These are phyloP conservation scores for Kodamaea alishanica DNA, from an alignment of 1,139 yeast genomes.

Conservation along the genomic window DNA sequence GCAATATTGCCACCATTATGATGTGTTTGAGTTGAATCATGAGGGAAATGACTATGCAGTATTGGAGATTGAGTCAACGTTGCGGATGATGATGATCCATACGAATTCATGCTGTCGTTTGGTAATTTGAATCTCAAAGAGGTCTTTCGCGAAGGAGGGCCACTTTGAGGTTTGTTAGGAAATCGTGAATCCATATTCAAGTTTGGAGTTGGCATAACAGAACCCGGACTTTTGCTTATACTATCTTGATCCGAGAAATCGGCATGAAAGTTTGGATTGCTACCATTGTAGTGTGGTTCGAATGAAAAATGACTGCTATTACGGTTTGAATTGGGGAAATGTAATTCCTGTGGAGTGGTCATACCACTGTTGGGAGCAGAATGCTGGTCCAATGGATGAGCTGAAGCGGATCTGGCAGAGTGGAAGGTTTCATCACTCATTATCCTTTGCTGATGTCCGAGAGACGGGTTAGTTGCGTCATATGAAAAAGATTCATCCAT, in stretches of 20 bases:
- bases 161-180: neutral
- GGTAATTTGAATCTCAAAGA: constrained; percentile 12
- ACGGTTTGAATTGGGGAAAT: constrained; percentile 6
- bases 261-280: no score
- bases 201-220: constrained; percentile 27
- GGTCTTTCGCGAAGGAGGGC: constrained; percentile 6
- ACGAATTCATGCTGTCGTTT: neutral
- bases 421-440: no score
- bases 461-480: no score
- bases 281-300: constrained; percentile 1
- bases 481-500: no score
- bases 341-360: constrained; percentile 4
- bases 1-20: neutral
- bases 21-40: neutral
- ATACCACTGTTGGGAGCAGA: constrained; percentile 5
- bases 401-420: no score
- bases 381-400: no score
- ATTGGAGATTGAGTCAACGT: no score
- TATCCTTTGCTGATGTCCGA: no score
- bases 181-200: constrained; percentile 15
- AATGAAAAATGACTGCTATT: constrained; percentile 5
- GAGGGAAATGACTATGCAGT: no score
- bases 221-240: neutral
- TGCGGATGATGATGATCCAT: no score
- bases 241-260: no score